Percentiles rank a stretch among this genome's conserved stretches.
Conservation (phyloP, 225 moss, liverwort and hornwort species). For the Pseudisothecium myosuroides region DNA sequence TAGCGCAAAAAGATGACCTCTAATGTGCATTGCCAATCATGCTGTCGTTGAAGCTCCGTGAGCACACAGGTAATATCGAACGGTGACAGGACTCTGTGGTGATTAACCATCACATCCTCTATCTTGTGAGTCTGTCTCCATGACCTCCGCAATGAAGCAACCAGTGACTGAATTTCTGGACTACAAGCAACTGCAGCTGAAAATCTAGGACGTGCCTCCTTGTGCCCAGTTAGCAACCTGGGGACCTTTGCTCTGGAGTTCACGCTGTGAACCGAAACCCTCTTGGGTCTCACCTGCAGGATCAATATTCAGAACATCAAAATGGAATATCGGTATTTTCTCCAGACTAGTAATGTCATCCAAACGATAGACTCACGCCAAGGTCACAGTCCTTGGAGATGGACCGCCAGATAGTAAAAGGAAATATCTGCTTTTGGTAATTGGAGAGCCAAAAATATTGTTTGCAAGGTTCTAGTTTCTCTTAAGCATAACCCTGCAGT, state of each 20-base stretch:
- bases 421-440: neutral
- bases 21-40: conserved; percentile 69
- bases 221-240: conserved; percentile 6
- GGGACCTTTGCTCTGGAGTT: conserved; percentile 17
- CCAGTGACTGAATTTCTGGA: conserved; percentile 21
- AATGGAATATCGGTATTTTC: neutral
- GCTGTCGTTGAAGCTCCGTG: conserved; percentile 67
- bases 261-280: neutral
- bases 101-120: conserved; percentile 36
- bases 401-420: neutral
- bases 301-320: neutral
- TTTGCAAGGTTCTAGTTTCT: neutral
- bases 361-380: neutral
- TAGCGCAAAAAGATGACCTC: conserved; percentile 24
- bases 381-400: neutral
- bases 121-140: conserved; percentile 30
- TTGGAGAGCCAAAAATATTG: neutral
- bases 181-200: conserved; percentile 28
- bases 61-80: conserved; percentile 66
- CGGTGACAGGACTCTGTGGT: conserved; percentile 34
- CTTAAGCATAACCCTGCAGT: neutral
- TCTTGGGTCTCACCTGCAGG: conserved; percentile 33
- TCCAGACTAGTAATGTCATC: neutral
- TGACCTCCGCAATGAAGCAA: conserved; percentile 19
- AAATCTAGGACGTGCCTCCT: conserved; percentile 30